Conservation (phyloP, 2,329 filamentous ascomycete species). For the Pestalotiopsis sp. region DNA sequence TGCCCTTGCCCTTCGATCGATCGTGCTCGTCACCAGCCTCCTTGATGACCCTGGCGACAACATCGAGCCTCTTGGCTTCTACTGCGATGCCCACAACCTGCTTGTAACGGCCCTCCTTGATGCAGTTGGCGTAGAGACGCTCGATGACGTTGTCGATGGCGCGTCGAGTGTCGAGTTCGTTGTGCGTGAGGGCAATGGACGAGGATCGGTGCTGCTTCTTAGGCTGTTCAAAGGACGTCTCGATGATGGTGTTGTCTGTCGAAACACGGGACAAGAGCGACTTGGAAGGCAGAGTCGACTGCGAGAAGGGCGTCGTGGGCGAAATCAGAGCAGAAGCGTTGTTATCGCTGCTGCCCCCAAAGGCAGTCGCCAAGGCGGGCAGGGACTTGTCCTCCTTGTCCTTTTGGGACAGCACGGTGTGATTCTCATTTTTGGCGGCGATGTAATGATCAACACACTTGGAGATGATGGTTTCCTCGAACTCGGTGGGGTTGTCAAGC, state of each 20-base stretch:
- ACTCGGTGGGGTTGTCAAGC: conserved; percentile 87
- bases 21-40: conserved; percentile 87
- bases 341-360: conserved; percentile 67
- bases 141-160: conserved; percentile 84
- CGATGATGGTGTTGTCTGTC: conserved; percentile 63
- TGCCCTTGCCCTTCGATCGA: conserved; percentile 62
- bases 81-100: conserved; percentile 97
- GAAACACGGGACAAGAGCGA: conserved; percentile 87
- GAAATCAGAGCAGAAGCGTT: conserved; percentile 74
- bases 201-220: conserved; percentile 55
- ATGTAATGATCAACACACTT: conserved; percentile 99
- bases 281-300: conserved; percentile 90
- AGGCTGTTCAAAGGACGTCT: conserved; percentile 56
- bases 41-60: conserved; percentile 84
- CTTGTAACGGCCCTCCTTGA: conserved; percentile 82
- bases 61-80: conserved; percentile 88
- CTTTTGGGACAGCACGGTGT: conserved; percentile 42
- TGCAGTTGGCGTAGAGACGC: conserved; percentile 87
- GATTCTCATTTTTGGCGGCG: conserved; percentile 62
- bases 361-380: conserved; percentile 79
- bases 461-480: conserved; percentile 98
- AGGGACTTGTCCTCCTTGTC: conserved; percentile 45
- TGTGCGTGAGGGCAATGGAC: conserved; percentile 65
- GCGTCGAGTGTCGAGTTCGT: conserved; percentile 70
- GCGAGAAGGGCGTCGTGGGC: conserved; percentile 92